These are phyloP conservation scores for Tetraselmis chui DNA, from an alignment of 139 green algal species.

Conservation along the genomic window DNA sequence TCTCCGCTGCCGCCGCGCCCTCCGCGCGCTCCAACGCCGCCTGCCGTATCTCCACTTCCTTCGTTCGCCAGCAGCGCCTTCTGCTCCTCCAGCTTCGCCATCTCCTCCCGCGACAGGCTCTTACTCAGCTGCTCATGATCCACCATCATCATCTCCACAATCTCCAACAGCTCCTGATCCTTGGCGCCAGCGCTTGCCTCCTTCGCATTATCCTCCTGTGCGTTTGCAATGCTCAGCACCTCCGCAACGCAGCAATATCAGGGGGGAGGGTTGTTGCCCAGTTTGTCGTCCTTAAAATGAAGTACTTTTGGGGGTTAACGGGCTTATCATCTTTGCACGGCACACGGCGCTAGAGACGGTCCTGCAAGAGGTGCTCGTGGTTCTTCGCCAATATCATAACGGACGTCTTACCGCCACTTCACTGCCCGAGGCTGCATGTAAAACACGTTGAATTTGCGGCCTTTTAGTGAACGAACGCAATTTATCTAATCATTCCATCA, in stretches of 20 bases:
- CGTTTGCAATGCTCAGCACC: background rate
- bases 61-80: background rate
- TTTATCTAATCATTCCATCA: no score
- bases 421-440: background rate
- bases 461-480: no score
- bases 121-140: background rate
- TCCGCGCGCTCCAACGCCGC: background rate
- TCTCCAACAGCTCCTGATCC: background rate
- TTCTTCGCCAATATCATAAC: background rate
- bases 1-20: background rate
- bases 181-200: background rate
- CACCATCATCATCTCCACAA: background rate
- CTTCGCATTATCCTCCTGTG: background rate
- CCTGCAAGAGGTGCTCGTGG: no score
- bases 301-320: no score
- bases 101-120: background rate
- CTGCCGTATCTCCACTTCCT: background rate
- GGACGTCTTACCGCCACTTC: background rate
- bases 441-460: no score
- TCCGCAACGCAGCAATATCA: background rate
- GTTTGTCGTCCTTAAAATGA: no score
- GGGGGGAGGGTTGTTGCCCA: background rate
- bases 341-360: no score
- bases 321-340: no score
- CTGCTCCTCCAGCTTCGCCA: background rate